phyloP scores from a whole-genome alignment of 2,329 filamentous ascomycete species.

The Dendryphion nanum region DNA sequence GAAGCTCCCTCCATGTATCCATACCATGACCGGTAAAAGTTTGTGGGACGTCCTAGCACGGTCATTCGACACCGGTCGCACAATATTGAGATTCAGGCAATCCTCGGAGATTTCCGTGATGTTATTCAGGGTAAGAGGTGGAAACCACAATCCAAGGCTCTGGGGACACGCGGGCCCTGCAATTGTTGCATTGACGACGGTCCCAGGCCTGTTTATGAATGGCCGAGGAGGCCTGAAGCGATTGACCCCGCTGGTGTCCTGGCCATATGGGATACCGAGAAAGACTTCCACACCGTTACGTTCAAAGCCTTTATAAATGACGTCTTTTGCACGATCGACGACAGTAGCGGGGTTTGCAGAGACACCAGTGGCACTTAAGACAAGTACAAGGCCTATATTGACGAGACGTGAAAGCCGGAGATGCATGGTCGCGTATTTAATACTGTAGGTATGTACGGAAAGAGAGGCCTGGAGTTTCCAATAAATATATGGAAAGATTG shows the following conservation, averaged over 20 bases:
- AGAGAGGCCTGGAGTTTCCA: no score
- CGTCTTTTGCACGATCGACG: slow-evolving; percentile 9
- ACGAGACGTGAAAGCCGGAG: no score
- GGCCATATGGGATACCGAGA: slow-evolving; percentile 48
- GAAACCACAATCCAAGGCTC: slow-evolving; percentile 24
- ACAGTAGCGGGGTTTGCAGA: no score
- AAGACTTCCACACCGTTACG: slow-evolving; percentile 50
- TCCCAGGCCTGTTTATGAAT: slow-evolving; percentile 31
- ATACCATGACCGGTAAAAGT: slow-evolving; percentile 56
- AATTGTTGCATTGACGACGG: slow-evolving; percentile 39
- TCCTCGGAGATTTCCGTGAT: slow-evolving; percentile 49
- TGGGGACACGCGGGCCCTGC: slow-evolving; percentile 50
- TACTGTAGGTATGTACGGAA: no score
- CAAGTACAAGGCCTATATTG: no score
- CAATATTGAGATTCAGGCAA: slow-evolving; percentile 61
- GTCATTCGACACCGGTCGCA: slow-evolving; percentile 46
- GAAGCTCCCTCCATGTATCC: slow-evolving; percentile 52
- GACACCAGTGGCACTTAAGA: no score
- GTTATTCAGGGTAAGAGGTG: slow-evolving; percentile 31
- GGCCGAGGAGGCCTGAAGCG: slow-evolving; percentile 49
- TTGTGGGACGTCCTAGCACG: neutral
- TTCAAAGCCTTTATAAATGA: slow-evolving; percentile 46
- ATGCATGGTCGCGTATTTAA: no score
- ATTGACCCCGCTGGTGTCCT: slow-evolving; percentile 47
- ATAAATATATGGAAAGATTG: no score